These are phyloP conservation scores for Benincasa hispida DNA, from an alignment of 306 rosid genomes.

Conservation along the genomic window DNA sequence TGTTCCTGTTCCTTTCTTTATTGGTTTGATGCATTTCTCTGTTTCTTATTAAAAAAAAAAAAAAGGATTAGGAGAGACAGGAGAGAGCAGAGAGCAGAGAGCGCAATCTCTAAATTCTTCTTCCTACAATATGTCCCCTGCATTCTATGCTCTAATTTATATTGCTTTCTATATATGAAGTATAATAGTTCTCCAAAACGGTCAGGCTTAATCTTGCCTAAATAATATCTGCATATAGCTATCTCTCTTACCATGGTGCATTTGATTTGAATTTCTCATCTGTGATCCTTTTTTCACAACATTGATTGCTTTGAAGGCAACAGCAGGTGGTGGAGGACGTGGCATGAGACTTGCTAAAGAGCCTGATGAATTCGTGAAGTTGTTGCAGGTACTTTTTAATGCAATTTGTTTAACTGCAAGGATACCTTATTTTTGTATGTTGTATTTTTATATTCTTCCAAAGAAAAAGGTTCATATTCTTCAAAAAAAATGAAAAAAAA, in stretches of 20 bases:
- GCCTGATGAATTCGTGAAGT: slow-evolving; percentile 93
- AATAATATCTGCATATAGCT: not conserved
- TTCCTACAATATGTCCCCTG: not conserved
- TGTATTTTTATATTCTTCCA: not conserved
- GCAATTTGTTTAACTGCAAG: not conserved
- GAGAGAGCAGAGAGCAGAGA: no score
- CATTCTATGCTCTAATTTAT: not conserved
- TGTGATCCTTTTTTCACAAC: slow-evolving; percentile 13
- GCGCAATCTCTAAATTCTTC: not conserved
- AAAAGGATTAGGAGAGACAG: no score
- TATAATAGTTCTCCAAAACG: not conserved
- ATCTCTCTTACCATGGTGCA: not conserved
- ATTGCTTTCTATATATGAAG: not conserved
- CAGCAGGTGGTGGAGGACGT: slow-evolving; percentile 99
- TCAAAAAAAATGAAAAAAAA: not conserved
- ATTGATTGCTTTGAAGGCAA: slow-evolving; percentile 52
- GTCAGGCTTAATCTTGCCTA: not conserved
- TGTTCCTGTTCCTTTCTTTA: no score
- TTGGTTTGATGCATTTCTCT: no score
- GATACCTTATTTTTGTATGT: not conserved
- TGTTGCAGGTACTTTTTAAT: slow-evolving; percentile 56
- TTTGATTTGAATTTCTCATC: slow-evolving; percentile 4
- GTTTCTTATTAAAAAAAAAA: no score
- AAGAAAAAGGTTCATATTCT: not conserved
- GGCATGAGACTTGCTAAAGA: slow-evolving; percentile 99